These are phyloP conservation scores for Colletotrichum cuscutae DNA, from an alignment of 2,329 filamentous ascomycete species.

Conservation along the genomic window DNA sequence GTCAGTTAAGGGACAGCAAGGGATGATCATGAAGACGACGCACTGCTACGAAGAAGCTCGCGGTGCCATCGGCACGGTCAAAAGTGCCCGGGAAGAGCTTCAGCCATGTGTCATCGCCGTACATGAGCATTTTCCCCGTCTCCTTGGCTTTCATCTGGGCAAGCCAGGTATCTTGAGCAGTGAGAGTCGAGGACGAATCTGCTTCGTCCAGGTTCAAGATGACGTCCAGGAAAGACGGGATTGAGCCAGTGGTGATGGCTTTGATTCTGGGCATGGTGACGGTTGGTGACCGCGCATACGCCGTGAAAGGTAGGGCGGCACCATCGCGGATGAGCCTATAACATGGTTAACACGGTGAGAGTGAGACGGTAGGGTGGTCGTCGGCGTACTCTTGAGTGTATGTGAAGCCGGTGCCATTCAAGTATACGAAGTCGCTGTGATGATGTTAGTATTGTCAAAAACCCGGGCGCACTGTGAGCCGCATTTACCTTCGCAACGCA, in stretches of 20 bases:
- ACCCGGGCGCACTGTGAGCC: not conserved
- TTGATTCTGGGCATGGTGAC: constrained; percentile 99
- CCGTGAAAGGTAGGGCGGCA: constrained; percentile 90
- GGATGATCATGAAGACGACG: constrained; percentile 58
- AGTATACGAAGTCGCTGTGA: constrained; percentile 90
- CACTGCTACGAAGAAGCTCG: constrained; percentile 97
- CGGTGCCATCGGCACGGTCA: constrained; percentile 87
- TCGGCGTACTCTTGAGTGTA: constrained; percentile 83
- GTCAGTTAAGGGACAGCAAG: constrained; percentile 36
- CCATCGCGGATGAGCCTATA: constrained; percentile 85
- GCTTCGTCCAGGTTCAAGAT: constrained; percentile 97
- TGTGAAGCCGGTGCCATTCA: constrained; percentile 80
- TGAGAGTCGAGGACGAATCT: constrained; percentile 88
- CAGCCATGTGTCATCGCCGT: constrained; percentile 97
- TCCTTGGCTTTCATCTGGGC: constrained; percentile 85
- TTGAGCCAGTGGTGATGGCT: constrained; percentile 95
- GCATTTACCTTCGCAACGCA: constrained; percentile 81
- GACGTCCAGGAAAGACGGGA: constrained; percentile 97
- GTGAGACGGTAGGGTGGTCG: not conserved
- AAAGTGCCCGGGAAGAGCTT: constrained; percentile 95
- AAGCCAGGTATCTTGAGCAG: constrained; percentile 94
- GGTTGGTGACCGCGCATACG: constrained; percentile 94
- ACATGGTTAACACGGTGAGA: not conserved
- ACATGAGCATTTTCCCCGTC: constrained; percentile 86
- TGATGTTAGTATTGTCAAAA: constrained; percentile 34